phyloP scores from a whole-genome alignment of 2,329 filamentous ascomycete genomes.

The Colletotrichum trifolii region DNA sequence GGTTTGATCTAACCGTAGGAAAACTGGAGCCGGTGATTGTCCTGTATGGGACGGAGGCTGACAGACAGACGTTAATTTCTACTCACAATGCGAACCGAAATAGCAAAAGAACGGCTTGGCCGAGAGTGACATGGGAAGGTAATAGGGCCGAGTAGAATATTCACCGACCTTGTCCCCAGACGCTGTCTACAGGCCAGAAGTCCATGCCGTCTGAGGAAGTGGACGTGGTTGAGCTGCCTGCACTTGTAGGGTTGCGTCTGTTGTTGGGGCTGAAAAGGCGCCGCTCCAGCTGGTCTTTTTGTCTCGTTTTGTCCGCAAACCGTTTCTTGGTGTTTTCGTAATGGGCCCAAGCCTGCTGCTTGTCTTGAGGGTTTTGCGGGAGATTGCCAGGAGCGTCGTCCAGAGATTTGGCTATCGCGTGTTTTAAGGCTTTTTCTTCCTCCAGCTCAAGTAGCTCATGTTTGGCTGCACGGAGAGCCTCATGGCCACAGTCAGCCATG shows the following conservation, averaged over 20 bases:
- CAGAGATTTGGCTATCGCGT: conserved; percentile 19
- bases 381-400: conserved; percentile 15
- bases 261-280: conserved; percentile 12
- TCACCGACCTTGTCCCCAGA: conserved; percentile 19
- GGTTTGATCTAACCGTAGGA: too few relatives aligned
- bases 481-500: conserved; percentile 6
- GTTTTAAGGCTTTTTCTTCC: conserved; percentile 16
- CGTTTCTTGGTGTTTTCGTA: conserved; percentile 1
- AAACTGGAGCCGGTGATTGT: too few relatives aligned
- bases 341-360: conserved; percentile 4
- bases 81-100: neutral
- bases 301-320: conserved; percentile 16
- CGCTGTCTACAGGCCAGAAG: conserved; percentile 1
- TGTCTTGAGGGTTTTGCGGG: neutral
- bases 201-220: conserved; percentile 8
- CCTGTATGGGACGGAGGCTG: too few relatives aligned
- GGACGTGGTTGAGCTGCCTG: neutral
- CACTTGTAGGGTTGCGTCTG: conserved; percentile 3
- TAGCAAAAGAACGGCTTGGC: neutral
- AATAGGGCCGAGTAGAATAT: neutral
- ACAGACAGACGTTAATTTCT: neutral
- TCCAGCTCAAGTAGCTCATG: conserved; percentile 31
- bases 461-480: conserved; percentile 17
- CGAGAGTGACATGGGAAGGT: neutral
- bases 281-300: conserved; percentile 25